Evolutionary conservation across 2,329 filamentous ascomycete genomes (phyloP).

Genomic region (Dactylellina parvicollis): DNA sequence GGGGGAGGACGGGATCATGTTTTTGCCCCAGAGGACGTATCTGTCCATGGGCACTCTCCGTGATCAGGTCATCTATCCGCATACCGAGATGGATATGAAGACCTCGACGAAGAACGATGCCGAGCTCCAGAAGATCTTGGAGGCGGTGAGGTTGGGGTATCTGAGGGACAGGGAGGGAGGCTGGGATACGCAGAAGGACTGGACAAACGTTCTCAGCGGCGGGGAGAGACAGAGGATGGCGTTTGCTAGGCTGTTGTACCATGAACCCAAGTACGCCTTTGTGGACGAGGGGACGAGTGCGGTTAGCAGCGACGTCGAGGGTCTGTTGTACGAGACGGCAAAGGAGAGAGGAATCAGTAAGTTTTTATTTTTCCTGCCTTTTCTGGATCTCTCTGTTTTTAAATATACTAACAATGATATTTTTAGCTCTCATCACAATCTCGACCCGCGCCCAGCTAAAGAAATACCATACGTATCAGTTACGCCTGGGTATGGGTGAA

Average conservation of each 20-base stretch:
- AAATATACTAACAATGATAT: neutral
- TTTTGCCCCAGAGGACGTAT: conserved; percentile 84
- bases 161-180: conserved; percentile 91
- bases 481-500: conserved; percentile 82
- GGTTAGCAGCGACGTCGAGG: conserved; percentile 93
- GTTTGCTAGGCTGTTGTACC: conserved; percentile 88
- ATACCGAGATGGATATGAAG: conserved; percentile 93
- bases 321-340: conserved; percentile 87
- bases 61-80: conserved; percentile 97
- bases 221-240: conserved; percentile 97
- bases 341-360: conserved; percentile 93
- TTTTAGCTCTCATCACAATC: conserved; percentile 84
- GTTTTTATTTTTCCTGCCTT: conserved; percentile 61
- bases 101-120: conserved; percentile 79
- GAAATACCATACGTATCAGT: conserved; percentile 92
- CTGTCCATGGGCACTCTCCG: conserved; percentile 81
- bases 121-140: conserved; percentile 79
- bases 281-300: conserved; percentile 96
- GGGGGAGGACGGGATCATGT: conserved; percentile 95
- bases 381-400: conserved; percentile 14
- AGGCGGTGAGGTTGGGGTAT: conserved; percentile 86
- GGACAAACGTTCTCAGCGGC: conserved; percentile 97
- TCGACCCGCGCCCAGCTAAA: conserved; percentile 93
- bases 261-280: conserved; percentile 92
- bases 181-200: conserved; percentile 96